Percentiles rank a stretch among this genome's conserved stretches.
phyloP scores from a whole-genome alignment of 164 flowering plant species.

The Sextonia rubra region DNA sequence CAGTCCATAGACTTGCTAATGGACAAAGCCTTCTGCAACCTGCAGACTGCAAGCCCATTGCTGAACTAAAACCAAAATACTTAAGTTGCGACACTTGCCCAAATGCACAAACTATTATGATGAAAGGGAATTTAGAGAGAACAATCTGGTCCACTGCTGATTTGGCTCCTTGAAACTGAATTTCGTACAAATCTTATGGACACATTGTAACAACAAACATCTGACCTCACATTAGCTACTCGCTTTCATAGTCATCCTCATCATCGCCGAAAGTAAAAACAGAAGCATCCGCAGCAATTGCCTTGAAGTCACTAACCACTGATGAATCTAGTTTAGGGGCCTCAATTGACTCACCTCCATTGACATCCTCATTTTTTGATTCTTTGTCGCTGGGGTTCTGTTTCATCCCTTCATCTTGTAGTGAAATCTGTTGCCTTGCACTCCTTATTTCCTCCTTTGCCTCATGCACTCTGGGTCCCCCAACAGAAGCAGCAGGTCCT shows the following conservation, averaged over 20 bases:
- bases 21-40: too few species aligned
- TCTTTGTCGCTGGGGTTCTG: constrained; percentile 20
- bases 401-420: constrained; percentile 27
- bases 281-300: constrained; percentile 98
- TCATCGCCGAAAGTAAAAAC: constrained; percentile 93
- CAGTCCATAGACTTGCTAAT: too few species aligned
- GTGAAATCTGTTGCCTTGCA: constrained; percentile 42
- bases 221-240: constrained; percentile 17
- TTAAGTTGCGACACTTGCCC: not conserved
- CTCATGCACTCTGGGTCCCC: constrained; percentile 17
- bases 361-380: constrained; percentile 24
- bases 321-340: constrained; percentile 27
- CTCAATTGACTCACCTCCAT: constrained; percentile 24
- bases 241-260: constrained; percentile 87
- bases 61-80: too few species aligned
- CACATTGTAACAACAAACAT: not conserved
- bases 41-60: too few species aligned
- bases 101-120: not conserved
- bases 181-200: constrained; percentile 6
- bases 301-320: constrained; percentile 54
- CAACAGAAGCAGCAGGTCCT: constrained; percentile 10
- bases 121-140: not conserved
- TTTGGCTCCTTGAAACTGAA: not conserved
- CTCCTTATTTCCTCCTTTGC: constrained; percentile 31
- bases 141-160: not conserved